Evolutionary conservation across 2,329 filamentous ascomycete species (phyloP).

Genomic region (Podosphaera leucotricha): DNA sequence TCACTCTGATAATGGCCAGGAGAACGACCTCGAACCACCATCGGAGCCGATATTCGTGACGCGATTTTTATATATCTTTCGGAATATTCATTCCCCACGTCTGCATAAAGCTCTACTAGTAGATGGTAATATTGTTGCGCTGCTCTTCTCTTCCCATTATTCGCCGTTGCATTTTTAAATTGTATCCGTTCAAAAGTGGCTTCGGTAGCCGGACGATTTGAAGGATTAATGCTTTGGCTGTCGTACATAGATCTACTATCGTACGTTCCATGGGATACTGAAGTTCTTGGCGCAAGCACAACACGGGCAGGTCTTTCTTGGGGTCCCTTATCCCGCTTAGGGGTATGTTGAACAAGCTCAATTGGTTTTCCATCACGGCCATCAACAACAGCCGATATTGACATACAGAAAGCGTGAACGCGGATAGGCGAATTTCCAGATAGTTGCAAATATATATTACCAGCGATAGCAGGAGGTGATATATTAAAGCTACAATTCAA

Average conservation of each 20-base stretch:
- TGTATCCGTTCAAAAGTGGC: constrained; percentile 46
- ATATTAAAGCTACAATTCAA: constrained; percentile 40
- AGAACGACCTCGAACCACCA: constrained; percentile 42
- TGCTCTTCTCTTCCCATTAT: constrained; percentile 49
- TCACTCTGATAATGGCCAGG: constrained; percentile 38
- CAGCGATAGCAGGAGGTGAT: constrained; percentile 20
- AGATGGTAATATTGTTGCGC: constrained; percentile 54
- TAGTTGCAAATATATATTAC: constrained; percentile 18
- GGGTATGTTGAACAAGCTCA: constrained; percentile 53
- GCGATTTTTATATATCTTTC: constrained; percentile 33
- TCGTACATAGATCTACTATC: constrained; percentile 6
- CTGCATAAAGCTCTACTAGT: constrained; percentile 40
- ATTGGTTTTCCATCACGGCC: constrained; percentile 36
- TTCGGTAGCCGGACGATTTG: constrained; percentile 12
- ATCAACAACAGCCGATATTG: constrained; percentile 42
- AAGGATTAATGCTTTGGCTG: constrained; percentile 7
- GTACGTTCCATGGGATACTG: constrained; percentile 10
- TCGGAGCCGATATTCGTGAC: constrained; percentile 31
- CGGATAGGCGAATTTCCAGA: constrained; percentile 6
- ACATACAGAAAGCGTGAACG: constrained; percentile 39
- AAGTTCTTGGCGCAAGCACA: constrained; percentile 14
- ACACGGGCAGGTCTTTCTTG: constrained; percentile 34
- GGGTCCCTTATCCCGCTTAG: constrained; percentile 48
- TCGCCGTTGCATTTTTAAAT: constrained; percentile 52
- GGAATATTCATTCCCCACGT: constrained; percentile 20